A percentile compares a stretch with the other conserved stretches of the same genome.
Evolutionary conservation across 371 early-diverging fungal genomes (phyloP).

Genomic region (Mucor plumbeus): DNA sequence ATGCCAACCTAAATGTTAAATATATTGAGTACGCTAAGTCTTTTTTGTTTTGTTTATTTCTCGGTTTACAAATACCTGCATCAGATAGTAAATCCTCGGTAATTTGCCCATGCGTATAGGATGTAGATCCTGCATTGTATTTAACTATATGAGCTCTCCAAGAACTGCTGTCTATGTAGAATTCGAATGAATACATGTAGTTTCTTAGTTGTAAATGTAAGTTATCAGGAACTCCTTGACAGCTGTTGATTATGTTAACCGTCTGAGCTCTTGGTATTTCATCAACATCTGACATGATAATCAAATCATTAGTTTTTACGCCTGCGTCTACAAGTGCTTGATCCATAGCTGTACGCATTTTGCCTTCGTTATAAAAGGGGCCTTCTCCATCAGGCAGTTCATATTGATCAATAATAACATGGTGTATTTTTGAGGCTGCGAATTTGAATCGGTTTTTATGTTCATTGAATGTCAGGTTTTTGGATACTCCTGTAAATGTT

Average conservation of each 20-base stretch:
- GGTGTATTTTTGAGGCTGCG: slow-evolving; percentile 54
- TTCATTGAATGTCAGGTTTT: slow-evolving; percentile 37
- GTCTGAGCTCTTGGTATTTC: slow-evolving; percentile 33
- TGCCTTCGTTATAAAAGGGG: slow-evolving; percentile 54
- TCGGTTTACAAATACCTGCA: slow-evolving; percentile 49
- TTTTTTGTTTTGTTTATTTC: neutral
- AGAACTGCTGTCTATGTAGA: slow-evolving; percentile 42
- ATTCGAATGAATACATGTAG: slow-evolving; percentile 65
- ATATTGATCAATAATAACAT: slow-evolving; percentile 36
- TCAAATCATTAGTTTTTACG: slow-evolving; percentile 31
- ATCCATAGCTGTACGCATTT: slow-evolving; percentile 49
- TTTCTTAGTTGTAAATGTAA: slow-evolving; percentile 55
- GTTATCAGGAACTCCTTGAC: slow-evolving; percentile 48
- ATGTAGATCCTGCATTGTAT: slow-evolving; percentile 30
- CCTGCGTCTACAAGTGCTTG: slow-evolving; percentile 34
- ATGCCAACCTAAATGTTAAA: slow-evolving; percentile 27
- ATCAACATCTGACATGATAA: slow-evolving; percentile 40
- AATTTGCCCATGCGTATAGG: slow-evolving; percentile 44
- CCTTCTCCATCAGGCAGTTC: slow-evolving; percentile 37
- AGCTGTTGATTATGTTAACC: slow-evolving; percentile 31
- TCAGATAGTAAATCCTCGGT: slow-evolving; percentile 51
- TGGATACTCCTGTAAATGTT: slow-evolving; percentile 37
- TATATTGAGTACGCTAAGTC: neutral
- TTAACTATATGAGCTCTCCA: slow-evolving; percentile 55
- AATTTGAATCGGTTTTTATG: slow-evolving; percentile 54